phyloP scores from a whole-genome alignment of 2,329 filamentous ascomycete genomes.

The Lecanicillium sp. region DNA sequence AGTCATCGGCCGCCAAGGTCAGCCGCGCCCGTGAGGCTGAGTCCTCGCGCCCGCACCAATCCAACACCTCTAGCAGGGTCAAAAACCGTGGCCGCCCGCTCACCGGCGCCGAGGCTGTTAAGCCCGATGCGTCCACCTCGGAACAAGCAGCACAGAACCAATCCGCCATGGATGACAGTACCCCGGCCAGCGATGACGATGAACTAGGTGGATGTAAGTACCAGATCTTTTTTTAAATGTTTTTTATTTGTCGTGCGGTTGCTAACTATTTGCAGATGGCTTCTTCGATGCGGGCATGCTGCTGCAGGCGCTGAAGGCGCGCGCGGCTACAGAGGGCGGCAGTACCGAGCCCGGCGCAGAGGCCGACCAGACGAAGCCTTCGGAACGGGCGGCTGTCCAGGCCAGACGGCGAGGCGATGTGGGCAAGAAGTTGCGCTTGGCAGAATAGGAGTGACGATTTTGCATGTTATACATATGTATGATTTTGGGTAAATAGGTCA shows the following conservation, averaged over 20 bases:
- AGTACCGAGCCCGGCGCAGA: constrained; percentile 44
- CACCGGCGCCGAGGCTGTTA: constrained; percentile 45
- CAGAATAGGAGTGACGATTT: not conserved
- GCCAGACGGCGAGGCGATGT: constrained; percentile 58
- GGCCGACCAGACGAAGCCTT: constrained; percentile 44
- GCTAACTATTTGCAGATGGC: constrained; percentile 60
- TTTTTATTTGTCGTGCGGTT: constrained; percentile 10
- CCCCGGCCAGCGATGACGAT: constrained; percentile 73
- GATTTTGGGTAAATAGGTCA: not conserved
- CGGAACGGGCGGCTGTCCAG: constrained; percentile 54
- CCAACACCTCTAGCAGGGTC: constrained; percentile 35
- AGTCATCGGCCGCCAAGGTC: constrained; percentile 36
- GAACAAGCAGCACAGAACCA: constrained; percentile 37
- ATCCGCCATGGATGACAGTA: constrained; percentile 62
- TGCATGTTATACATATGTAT: not conserved
- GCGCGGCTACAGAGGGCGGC: constrained; percentile 30
- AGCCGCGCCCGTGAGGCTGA: constrained; percentile 52
- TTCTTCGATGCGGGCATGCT: constrained; percentile 98
- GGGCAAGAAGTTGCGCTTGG: constrained; percentile 60
- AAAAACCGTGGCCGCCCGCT: constrained; percentile 73
- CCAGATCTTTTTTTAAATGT: not conserved
- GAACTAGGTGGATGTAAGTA: constrained; percentile 88
- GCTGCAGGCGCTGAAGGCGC: constrained; percentile 75
- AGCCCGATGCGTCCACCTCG: constrained; percentile 31
- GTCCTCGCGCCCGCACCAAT: constrained; percentile 26